Evolutionary conservation across 441 rosid species (phyloP).

Genomic region (Croton setiger): DNA sequence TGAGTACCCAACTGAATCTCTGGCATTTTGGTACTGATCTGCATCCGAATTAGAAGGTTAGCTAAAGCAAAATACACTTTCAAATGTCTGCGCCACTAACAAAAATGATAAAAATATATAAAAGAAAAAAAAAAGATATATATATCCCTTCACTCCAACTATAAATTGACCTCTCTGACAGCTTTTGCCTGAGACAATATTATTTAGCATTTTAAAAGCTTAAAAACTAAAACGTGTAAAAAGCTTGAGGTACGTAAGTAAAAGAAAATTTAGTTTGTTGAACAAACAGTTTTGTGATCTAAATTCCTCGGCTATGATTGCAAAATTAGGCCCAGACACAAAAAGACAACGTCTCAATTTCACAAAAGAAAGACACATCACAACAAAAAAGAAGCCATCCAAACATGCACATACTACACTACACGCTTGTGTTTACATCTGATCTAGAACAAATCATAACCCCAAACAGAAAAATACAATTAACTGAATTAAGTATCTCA

Average conservation of each 20-base stretch:
- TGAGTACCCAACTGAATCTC: slow-evolving; percentile 62
- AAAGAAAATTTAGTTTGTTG: not conserved
- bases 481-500: not conserved
- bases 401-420: not conserved
- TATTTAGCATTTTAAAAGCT: not conserved
- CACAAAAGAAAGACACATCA: not conserved
- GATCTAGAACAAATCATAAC: not conserved
- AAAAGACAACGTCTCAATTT: not conserved
- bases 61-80: slow-evolving; percentile 4
- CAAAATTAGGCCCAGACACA: not conserved
- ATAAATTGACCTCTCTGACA: not conserved
- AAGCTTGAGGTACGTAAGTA: not conserved
- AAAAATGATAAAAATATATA: no score
- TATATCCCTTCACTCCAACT: not conserved
- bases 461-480: not conserved
- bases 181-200: no score
- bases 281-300: not conserved
- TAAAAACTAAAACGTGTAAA: not conserved
- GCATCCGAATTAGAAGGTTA: slow-evolving; percentile 15
- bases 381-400: not conserved
- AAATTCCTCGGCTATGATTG: no score
- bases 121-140: not conserved
- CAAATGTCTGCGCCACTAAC: no score
- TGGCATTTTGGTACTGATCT: slow-evolving; percentile 45
- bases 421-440: not conserved